Conservation (phyloP, 805 yeast genomes). For the Debaryomyces hansenii region DNA sequence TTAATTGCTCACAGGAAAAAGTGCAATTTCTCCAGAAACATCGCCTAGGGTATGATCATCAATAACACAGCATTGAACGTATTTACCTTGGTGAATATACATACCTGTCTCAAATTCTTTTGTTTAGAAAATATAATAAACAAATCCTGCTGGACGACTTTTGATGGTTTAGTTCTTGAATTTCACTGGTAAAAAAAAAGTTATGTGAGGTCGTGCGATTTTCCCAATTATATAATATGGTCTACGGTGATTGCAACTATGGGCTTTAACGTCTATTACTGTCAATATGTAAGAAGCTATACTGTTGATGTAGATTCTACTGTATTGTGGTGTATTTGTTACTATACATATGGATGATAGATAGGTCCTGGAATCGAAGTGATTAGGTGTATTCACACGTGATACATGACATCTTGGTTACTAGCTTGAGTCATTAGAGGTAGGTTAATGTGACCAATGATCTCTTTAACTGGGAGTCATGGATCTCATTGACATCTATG, state of each 20-base stretch:
- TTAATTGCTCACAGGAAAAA: neutral
- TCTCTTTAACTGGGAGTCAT: slow-evolving; percentile 28
- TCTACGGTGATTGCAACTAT: no score
- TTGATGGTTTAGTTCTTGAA: no score
- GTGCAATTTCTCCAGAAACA: neutral
- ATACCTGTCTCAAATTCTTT: neutral
- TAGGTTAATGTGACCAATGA: slow-evolving; percentile 17
- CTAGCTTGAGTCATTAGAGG: neutral
- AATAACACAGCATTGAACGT: no score
- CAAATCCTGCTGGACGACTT: neutral
- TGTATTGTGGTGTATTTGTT: no score
- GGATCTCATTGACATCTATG: slow-evolving; percentile 20
- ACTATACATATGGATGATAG: neutral
- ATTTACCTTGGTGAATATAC: neutral
- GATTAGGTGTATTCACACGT: neutral
- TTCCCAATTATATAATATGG: no score
- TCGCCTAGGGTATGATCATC: no score
- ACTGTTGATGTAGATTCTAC: no score
- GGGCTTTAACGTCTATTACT: no score
- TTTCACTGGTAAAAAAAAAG: no score
- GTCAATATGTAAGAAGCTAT: no score
- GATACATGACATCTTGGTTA: neutral
- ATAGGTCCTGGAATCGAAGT: neutral
- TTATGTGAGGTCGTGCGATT: no score
- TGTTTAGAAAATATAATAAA: neutral